Percentiles rank a stretch among this genome's conserved stretches.
These are phyloP conservation scores for Alternaria conjuncta DNA, from an alignment of 2,329 filamentous ascomycete genomes.

Conservation along the genomic window DNA sequence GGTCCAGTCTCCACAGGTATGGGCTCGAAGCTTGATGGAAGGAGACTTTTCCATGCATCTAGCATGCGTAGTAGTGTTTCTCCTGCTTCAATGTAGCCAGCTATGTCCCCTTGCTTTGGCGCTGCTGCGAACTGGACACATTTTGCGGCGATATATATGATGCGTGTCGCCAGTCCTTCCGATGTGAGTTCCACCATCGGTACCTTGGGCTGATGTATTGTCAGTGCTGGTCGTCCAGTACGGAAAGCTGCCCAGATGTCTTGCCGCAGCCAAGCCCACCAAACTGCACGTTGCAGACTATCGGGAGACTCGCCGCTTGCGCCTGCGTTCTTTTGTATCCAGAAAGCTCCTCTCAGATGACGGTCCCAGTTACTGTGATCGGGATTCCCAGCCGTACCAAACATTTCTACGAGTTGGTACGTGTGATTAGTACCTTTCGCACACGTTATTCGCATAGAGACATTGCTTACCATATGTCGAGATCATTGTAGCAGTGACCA, in stretches of 20 bases:
- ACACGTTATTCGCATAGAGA: background rate
- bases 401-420: slow-evolving; percentile 58
- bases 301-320: slow-evolving; percentile 63
- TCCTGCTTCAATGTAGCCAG: slow-evolving; percentile 51
- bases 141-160: slow-evolving; percentile 63
- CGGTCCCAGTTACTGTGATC: slow-evolving; percentile 62
- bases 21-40: slow-evolving; percentile 53
- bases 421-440: background rate
- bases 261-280: slow-evolving; percentile 71
- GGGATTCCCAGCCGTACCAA: slow-evolving; percentile 58
- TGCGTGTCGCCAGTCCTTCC: slow-evolving; percentile 61
- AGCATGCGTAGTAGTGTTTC: slow-evolving; percentile 57
- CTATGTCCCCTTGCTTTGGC: slow-evolving; percentile 51
- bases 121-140: slow-evolving; percentile 64
- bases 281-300: slow-evolving; percentile 64
- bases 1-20: slow-evolving; percentile 39
- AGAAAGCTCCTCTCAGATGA: slow-evolving; percentile 69
- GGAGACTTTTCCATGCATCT: slow-evolving; percentile 56
- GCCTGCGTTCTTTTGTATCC: slow-evolving; percentile 66
- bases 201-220: slow-evolving; percentile 63
- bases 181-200: slow-evolving; percentile 55
- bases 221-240: slow-evolving; percentile 62
- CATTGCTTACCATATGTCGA: slow-evolving; percentile 56
- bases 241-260: slow-evolving; percentile 70
- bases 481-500: slow-evolving; percentile 65